Evolutionary conservation across 768 basidiomycete species (phyloP).

Genomic region (Austroboletus festivus): DNA sequence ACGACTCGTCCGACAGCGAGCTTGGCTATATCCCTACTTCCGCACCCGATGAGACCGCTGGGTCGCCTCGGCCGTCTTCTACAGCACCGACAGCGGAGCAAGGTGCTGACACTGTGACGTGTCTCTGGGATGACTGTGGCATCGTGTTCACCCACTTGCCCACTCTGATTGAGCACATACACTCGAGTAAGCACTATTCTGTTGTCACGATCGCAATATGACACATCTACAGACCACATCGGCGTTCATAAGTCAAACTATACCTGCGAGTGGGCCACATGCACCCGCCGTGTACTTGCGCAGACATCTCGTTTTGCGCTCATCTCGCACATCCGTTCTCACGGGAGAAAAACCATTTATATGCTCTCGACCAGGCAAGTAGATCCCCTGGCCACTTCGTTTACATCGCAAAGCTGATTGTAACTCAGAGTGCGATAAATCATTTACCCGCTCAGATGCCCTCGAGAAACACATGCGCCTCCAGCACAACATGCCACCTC

Average conservation of each 20-base stretch:
- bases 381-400: background rate
- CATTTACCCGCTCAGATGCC: conserved; percentile 93
- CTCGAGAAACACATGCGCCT: conserved; percentile 90
- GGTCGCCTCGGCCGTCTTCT: conserved; percentile 23
- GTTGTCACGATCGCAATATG: background rate
- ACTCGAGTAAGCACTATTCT: conserved; percentile 55
- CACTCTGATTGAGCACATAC: conserved; percentile 79
- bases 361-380: conserved; percentile 74
- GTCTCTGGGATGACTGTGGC: conserved; percentile 84
- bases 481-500: conserved; percentile 77
- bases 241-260: conserved; percentile 82
- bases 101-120: conserved; percentile 60
- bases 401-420: conserved; percentile 1
- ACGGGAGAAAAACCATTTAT: conserved; percentile 94
- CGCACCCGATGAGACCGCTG: conserved; percentile 14
- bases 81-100: conserved; percentile 18
- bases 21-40: conserved; percentile 8
- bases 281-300: conserved; percentile 71
- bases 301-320: conserved; percentile 90
- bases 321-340: conserved; percentile 85
- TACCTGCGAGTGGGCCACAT: conserved; percentile 87
- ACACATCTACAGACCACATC: conserved; percentile 58
- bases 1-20: conserved; percentile 28
- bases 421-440: conserved; percentile 94
- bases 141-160: conserved; percentile 68